Percentiles rank a stretch among this genome's conserved stretches.
These are phyloP conservation scores for Zalaria sp. DNA, from an alignment of 2,329 filamentous ascomycete genomes.

Conservation along the genomic window DNA sequence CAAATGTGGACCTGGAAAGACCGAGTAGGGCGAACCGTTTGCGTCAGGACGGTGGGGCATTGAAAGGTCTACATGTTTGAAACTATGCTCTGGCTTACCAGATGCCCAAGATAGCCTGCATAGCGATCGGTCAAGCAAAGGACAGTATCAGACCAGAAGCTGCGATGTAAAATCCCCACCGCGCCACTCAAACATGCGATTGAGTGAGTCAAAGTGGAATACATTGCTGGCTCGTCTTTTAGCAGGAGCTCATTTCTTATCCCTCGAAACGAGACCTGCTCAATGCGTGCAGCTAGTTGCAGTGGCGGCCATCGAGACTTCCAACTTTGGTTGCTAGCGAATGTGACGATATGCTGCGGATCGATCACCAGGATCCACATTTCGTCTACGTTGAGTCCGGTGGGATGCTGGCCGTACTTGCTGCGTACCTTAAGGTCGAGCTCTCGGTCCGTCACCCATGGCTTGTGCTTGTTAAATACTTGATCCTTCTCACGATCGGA, in stretches of 20 bases:
- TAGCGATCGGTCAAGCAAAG: constrained; percentile 27
- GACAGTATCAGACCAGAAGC: constrained; percentile 27
- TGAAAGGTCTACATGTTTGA: too few relatives aligned
- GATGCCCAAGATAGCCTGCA: constrained; percentile 26
- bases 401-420: constrained; percentile 29
- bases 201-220: constrained; percentile 23
- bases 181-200: constrained; percentile 25
- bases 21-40: too few relatives aligned
- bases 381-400: constrained; percentile 27
- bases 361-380: constrained; percentile 28
- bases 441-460: constrained; percentile 26
- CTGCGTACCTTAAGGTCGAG: constrained; percentile 27
- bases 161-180: constrained; percentile 27
- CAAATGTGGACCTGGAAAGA: too few relatives aligned
- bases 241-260: constrained; percentile 24
- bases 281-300: constrained; percentile 24
- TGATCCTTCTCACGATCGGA: constrained; percentile 24
- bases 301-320: constrained; percentile 28
- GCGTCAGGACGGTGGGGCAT: too few relatives aligned
- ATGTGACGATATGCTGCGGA: constrained; percentile 25
- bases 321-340: constrained; percentile 29
- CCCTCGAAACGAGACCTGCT: constrained; percentile 26
- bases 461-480: constrained; percentile 28
- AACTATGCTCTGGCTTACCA: constrained; percentile 7
- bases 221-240: constrained; percentile 18